Percentiles rank a stretch among this genome's conserved stretches.
Conservation (phyloP, 176 grass and related monocot genomes). For the Ananas comosus region DNA sequence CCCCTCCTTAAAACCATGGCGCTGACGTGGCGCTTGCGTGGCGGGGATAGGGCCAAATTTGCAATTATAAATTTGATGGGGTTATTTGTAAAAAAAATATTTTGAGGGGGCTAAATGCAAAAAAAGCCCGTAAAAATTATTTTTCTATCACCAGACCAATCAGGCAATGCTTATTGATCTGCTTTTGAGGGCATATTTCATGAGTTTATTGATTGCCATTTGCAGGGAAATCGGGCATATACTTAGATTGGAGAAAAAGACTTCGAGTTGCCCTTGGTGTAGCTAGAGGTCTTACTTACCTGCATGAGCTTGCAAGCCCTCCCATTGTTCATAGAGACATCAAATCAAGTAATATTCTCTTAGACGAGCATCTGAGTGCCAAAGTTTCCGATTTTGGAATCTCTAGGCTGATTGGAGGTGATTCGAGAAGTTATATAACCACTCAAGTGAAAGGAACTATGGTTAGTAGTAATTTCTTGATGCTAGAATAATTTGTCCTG, state of each 20-base stretch:
- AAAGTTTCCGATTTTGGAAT: conserved; percentile 81
- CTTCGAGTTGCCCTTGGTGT: conserved; percentile 55
- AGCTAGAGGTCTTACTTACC: conserved; percentile 65
- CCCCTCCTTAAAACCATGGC: no score
- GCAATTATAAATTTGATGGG: no score
- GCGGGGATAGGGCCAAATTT: no score
- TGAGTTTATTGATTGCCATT: neutral
- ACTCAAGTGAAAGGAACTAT: conserved; percentile 92
- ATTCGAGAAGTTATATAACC: conserved; percentile 28
- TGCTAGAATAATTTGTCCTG: neutral
- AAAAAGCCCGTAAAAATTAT: no score
- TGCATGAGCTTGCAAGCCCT: conserved; percentile 77
- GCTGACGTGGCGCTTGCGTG: no score
- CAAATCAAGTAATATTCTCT: conserved; percentile 78
- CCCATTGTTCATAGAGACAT: conserved; percentile 89
- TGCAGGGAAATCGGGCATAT: conserved; percentile 69
- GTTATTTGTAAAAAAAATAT: no score
- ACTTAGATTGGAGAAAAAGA: conserved; percentile 59
- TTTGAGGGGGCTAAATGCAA: no score
- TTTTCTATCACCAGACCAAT: neutral
- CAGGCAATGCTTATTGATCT: neutral
- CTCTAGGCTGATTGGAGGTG: conserved; percentile 48
- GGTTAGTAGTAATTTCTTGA: conserved; percentile 27
- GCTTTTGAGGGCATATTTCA: neutral
- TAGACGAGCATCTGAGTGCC: conserved; percentile 66